These are phyloP conservation scores for Cardamine resedifolia DNA, from an alignment of 345 rosid species.

Conservation along the genomic window DNA sequence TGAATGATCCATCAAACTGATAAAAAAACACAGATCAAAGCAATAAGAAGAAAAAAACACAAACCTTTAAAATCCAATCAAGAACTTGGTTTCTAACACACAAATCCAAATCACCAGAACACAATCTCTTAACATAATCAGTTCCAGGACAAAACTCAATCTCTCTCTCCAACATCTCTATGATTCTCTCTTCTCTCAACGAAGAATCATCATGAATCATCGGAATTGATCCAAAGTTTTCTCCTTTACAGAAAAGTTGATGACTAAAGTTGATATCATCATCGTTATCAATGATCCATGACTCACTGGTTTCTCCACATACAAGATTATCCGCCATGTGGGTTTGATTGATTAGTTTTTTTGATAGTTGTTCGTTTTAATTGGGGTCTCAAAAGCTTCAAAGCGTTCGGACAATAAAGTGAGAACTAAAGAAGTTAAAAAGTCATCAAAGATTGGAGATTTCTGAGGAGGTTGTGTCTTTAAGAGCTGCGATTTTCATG, in stretches of 20 bases:
- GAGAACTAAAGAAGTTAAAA: constrained; percentile 28
- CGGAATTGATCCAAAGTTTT: constrained; percentile 40
- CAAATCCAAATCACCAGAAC: constrained; percentile 55
- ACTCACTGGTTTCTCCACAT: constrained; percentile 53
- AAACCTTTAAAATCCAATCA: constrained; percentile 72
- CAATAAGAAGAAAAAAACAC: constrained; percentile 7
- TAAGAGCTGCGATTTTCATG: constrained; percentile 32
- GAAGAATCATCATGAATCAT: constrained; percentile 38
- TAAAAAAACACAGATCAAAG: constrained; percentile 7
- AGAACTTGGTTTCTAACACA: constrained; percentile 56
- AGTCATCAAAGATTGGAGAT: constrained; percentile 29
- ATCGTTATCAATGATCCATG: constrained; percentile 43
- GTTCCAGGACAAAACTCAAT: constrained; percentile 46
- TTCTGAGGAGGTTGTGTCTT: constrained; percentile 27
- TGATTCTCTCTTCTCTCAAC: constrained; percentile 48
- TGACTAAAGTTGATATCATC: constrained; percentile 29
- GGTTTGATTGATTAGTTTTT: constrained; percentile 19
- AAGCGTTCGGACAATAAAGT: constrained; percentile 32
- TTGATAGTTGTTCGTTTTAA: constrained; percentile 18
- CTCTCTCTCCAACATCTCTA: constrained; percentile 59
- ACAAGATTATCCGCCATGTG: constrained; percentile 48
- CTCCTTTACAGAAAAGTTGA: constrained; percentile 30
- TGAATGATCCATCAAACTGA: not conserved
- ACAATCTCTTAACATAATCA: constrained; percentile 57
- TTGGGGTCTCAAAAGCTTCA: constrained; percentile 13